Evolutionary conservation across 371 early-diverging fungal genomes (phyloP).

Genomic region (Apophysomyces elegans): DNA sequence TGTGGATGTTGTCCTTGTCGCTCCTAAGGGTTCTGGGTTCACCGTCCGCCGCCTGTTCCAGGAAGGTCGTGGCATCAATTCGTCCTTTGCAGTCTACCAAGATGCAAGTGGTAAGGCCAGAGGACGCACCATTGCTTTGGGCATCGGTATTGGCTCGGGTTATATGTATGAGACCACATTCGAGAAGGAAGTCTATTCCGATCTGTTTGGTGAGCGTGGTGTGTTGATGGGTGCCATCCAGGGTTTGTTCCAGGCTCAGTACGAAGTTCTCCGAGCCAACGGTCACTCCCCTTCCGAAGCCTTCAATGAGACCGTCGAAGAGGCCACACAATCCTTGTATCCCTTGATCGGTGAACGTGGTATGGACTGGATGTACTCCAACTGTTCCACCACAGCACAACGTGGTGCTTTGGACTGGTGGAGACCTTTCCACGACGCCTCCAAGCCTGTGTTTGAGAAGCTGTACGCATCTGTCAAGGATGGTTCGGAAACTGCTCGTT

Average conservation of each 20-base stretch:
- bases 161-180: constrained; percentile 98
- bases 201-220: constrained; percentile 97
- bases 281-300: constrained; percentile 98
- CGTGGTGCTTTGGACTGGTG: constrained; percentile 98
- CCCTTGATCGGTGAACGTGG: constrained; percentile 96
- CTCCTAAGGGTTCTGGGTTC: constrained; percentile 96
- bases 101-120: constrained; percentile 92
- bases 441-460: constrained; percentile 93
- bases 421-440: constrained; percentile 89
- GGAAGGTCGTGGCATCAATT: constrained; percentile 97
- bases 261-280: constrained; percentile 93
- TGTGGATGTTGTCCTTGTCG: constrained; percentile 95
- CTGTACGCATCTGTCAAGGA: constrained; percentile 88
- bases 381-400: constrained; percentile 95
- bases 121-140: constrained; percentile 91
- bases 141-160: constrained; percentile 95
- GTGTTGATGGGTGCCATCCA: constrained; percentile 98
- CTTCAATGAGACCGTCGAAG: constrained; percentile 99
- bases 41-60: constrained; percentile 96
- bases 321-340: constrained; percentile 97
- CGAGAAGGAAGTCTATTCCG: constrained; percentile 96
- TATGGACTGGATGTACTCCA: constrained; percentile 97
- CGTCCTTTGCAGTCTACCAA: constrained; percentile 95
- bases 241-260: constrained; percentile 96
- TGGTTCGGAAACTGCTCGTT: constrained; percentile 90